Base-by-base conservation (phyloP, 805 yeast genomes). In the Ogataea pilisensis region DNA sequence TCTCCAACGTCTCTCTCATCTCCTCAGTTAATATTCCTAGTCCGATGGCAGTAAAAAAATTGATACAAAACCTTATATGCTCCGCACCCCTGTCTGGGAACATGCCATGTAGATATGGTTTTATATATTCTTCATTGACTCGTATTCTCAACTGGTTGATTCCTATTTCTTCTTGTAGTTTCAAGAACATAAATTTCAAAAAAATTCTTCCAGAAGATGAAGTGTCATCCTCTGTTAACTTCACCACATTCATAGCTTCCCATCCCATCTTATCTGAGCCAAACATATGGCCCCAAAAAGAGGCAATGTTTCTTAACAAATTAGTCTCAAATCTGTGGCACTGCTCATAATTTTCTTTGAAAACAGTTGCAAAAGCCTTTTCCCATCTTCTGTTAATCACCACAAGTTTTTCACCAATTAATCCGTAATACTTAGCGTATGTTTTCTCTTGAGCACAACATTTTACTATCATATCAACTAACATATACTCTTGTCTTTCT, bases 11-110 rank as follows among this genome's bases (percentile, higher is more conserved):
- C 4, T 67, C 72, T 63, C 98, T 75, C 95, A 90, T 84, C 1
- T 67, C 75, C 29, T 87, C 95, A 0, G 98, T 90, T 42, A 91
- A 58, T 2, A 74, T 72, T 34, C 97, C 97, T 36, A 91, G 60
- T 0, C 95, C 95, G 46, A 91, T 88, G 1, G 97, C 96, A 0
- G 97, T 91, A 61, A 91, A 91, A 58, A 73, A 91, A 57, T 91
- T 91, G 57, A 89, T 88, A 2, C 95, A 74, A 58, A 90, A 91
- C 44, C 91, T 69, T 12, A 82, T 64, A 48, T 75, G 65, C 8
- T 78, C 81, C 1, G 55, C 45, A 5, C 70, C 68, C 40, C 70
- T 70, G 2, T 61, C 63, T 0, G 96, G 96, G 53, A 90, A 85
- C 29, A 90, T 49, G 0, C 87, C 87, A 2, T 44, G 49, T 25